Evolutionary conservation across 2,329 filamentous ascomycete species (phyloP), one percentile per base, ranked within the genome.

Genomic region (Coleophoma eucalyptorum): DNA sequence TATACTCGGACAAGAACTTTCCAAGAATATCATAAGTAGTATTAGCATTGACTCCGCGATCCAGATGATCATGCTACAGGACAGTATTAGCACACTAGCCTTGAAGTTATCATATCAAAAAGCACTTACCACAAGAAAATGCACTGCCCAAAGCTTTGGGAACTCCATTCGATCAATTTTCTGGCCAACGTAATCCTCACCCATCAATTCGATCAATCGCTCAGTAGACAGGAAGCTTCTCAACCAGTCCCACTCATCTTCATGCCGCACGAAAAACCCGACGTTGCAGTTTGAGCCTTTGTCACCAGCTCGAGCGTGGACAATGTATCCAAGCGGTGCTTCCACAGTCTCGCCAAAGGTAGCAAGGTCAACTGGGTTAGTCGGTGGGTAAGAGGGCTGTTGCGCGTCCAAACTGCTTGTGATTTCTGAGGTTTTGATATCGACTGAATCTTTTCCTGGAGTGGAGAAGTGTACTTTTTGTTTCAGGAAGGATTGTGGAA

Each of bases 161-260:
- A 43, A 26, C 20, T 43, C 41, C 18, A 43, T 19, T 8, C 41
- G 18, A 10, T 43, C 41, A 21, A 26, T 43, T 21, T 43, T 26
- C 41, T 43, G 16, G 12, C 10, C 11, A 43, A 15, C 21, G 15
- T 19, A 43, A 20, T 26, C 35, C 16, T 38, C 16, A 12, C 35
- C 35, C 13, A 38, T 16, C 16, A 43, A 26, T n/a, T 26, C 20
- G 18, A 19, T 16, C 11, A 43, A 8, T 20, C 20, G 20, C 19
- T 19, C 20, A 8, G 21, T 20, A 4, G 41, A 19, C 5, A 62
- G 53, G 18, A 60, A 26, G 18, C 43, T 50, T 16, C 67, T 61
- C 10, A 71, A 50, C 69, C 68, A 71, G 7, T 69, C 62, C 52
- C 64, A 74, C 51, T 72, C 70, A 40, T 71, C 66, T 2, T 57